A percentile compares a stretch with the other conserved stretches of the same genome.
Conservation (phyloP, 2,329 filamentous ascomycete species). For the Penicillium sp. region DNA sequence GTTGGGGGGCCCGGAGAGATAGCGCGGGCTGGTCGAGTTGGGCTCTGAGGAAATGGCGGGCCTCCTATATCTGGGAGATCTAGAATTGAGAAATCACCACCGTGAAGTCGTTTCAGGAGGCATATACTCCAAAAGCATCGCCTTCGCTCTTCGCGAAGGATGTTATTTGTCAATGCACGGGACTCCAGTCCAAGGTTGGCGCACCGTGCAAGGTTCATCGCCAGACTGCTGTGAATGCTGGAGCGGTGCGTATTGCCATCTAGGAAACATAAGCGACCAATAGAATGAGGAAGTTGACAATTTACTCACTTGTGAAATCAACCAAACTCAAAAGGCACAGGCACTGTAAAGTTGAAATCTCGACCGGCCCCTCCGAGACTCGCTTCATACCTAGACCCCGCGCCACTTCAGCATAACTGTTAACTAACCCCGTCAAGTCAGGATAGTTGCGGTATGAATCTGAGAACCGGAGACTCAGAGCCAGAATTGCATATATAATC, state of each 20-base stretch:
- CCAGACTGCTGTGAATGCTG: slow-evolving; percentile 47
- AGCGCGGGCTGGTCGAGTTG: slow-evolving; percentile 25
- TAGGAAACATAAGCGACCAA: slow-evolving; percentile 15
- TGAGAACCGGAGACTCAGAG: slow-evolving; percentile 47
- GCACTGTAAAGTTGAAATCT: slow-evolving; percentile 46
- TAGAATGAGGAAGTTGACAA: not conserved
- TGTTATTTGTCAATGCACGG: slow-evolving; percentile 14
- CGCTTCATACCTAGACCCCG: slow-evolving; percentile 41
- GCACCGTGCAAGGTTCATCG: slow-evolving; percentile 48
- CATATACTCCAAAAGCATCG: slow-evolving; percentile 47
- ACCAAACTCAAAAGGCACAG: slow-evolving; percentile 44
- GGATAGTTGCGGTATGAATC: slow-evolving; percentile 23
- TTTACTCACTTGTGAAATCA: slow-evolving; percentile 42
- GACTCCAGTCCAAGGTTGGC: slow-evolving; percentile 45
- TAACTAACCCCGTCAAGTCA: slow-evolving; percentile 28
- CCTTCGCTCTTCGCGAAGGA: slow-evolving; percentile 34
- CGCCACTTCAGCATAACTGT: slow-evolving; percentile 40
- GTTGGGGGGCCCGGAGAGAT: slow-evolving; percentile 22
- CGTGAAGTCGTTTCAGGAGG: slow-evolving; percentile 46
- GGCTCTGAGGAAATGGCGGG: slow-evolving; percentile 43
- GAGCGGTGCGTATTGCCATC: slow-evolving; percentile 49
- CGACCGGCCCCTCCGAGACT: slow-evolving; percentile 40
- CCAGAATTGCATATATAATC: slow-evolving; percentile 39
- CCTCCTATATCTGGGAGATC: slow-evolving; percentile 38
- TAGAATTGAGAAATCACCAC: slow-evolving; percentile 42